A percentile compares a stretch with the other conserved stretches of the same genome.
phyloP scores from a whole-genome alignment of 2,329 filamentous ascomycete species.

The Pyrenochaeta sp. region DNA sequence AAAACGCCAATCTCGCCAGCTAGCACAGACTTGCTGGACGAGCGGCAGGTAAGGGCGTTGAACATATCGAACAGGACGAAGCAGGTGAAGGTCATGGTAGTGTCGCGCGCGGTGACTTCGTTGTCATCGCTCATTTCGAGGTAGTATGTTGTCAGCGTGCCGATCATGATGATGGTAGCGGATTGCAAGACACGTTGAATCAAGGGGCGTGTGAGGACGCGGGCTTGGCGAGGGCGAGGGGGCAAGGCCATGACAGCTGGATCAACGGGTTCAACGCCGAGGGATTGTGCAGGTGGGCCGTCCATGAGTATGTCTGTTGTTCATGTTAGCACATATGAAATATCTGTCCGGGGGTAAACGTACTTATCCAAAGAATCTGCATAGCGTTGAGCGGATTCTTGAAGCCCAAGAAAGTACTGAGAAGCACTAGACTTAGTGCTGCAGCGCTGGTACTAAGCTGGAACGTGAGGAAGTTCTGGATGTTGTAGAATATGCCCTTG shows the following conservation, averaged over 20 bases:
- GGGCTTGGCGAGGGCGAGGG: constrained; percentile 84
- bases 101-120: constrained; percentile 88
- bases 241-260: constrained; percentile 92
- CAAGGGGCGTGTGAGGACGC: constrained; percentile 86
- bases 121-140: constrained; percentile 88
- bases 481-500: constrained; percentile 99
- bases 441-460: constrained; percentile 97
- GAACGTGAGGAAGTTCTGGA: constrained; percentile 98
- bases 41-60: constrained; percentile 93
- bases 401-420: constrained; percentile 92
- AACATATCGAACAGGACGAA: constrained; percentile 99
- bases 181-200: constrained; percentile 87
- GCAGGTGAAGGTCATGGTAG: constrained; percentile 98
- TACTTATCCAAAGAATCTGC: constrained; percentile 99
- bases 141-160: constrained; percentile 90
- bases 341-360: constrained; percentile 51
- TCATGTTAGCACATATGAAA: constrained; percentile 24
- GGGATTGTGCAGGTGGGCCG: constrained; percentile 93
- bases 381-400: constrained; percentile 97
- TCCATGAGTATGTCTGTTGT: constrained; percentile 96
- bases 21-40: constrained; percentile 87
- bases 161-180: constrained; percentile 87
- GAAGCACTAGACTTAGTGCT: constrained; percentile 85
- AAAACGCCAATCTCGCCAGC: constrained; percentile 84
- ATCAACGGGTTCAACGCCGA: constrained; percentile 94